Conservation (phyloP, 1,284 basidiomycete species). For the Pyrrhoderma noxium region DNA sequence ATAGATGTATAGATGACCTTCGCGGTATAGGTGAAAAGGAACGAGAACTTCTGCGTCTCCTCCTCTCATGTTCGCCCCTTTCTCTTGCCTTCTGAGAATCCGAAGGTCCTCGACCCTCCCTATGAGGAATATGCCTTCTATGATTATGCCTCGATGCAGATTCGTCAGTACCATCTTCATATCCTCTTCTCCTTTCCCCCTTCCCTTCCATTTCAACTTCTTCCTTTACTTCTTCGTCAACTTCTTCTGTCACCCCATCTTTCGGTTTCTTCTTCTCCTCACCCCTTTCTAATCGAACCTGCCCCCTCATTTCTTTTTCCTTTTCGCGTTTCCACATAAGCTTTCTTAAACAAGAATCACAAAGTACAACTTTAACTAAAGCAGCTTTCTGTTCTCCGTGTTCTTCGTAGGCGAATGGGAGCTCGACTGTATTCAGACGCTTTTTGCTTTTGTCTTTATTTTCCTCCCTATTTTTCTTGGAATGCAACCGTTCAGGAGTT, state of each 20-base stretch:
- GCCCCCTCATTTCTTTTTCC: constrained; percentile 40
- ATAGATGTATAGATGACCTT: too few relatives aligned
- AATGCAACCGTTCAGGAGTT: too few relatives aligned
- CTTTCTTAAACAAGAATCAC: constrained; percentile 70
- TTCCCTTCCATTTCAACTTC: constrained; percentile 60
- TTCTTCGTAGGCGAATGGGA: constrained; percentile 85
- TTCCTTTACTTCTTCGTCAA: background rate
- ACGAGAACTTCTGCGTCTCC: constrained; percentile 17
- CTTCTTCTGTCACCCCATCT: background rate
- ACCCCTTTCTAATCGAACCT: background rate
- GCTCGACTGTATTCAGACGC: constrained; percentile 68
- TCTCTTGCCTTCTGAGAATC: background rate
- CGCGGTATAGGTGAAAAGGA: constrained; percentile 23
- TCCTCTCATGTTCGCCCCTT: constrained; percentile 2
- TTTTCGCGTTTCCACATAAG: constrained; percentile 78
- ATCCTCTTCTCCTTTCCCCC: constrained; percentile 23
- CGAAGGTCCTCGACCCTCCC: too few relatives aligned
- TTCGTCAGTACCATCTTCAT: background rate
- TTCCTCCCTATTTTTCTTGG: too few relatives aligned
- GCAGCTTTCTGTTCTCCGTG: constrained; percentile 68
- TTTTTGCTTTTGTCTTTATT: constrained; percentile 23
- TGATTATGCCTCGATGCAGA: background rate
- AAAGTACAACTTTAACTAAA: constrained; percentile 85
- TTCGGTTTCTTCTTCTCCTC: background rate
- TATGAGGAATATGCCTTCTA: background rate